phyloP scores from a whole-genome alignment of 1,284 basidiomycete genomes.

The Volvariella surrecta region DNA sequence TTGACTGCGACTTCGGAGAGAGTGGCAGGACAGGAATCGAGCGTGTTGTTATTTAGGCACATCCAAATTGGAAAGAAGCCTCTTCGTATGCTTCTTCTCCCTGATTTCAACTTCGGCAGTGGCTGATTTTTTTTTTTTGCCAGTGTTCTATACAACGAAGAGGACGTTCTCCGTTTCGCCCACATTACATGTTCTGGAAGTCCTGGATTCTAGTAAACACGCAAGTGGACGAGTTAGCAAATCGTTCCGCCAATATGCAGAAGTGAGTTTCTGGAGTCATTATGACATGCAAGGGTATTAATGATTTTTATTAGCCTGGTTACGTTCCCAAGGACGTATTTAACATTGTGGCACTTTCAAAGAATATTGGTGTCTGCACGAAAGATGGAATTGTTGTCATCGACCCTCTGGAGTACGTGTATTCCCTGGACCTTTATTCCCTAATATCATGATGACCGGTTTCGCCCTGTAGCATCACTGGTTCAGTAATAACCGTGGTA shows the following conservation, averaged over 20 bases:
- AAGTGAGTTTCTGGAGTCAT: constrained; percentile 34
- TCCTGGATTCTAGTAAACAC: constrained; percentile 38
- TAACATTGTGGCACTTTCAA: constrained; percentile 47
- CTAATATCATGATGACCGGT: constrained; percentile 5
- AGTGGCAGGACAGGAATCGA: constrained; percentile 39
- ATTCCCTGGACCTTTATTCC: background rate
- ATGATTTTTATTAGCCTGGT: constrained; percentile 35
- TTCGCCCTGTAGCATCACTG: constrained; percentile 25
- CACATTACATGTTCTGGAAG: constrained; percentile 35
- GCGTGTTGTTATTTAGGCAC: constrained; percentile 51
- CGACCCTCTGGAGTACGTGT: constrained; percentile 54
- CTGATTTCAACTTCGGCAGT: background rate
- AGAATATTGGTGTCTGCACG: constrained; percentile 56
- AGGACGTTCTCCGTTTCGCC: constrained; percentile 43
- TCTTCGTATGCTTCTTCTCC: constrained; percentile 33
- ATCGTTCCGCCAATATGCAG: constrained; percentile 52
- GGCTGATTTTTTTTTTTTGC: background rate
- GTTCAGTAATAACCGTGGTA: constrained; percentile 36
- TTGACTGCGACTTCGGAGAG: constrained; percentile 50
- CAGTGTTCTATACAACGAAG: constrained; percentile 65
- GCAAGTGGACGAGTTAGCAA: constrained; percentile 14
- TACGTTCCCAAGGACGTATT: constrained; percentile 62
- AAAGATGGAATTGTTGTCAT: constrained; percentile 55
- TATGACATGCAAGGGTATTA: constrained; percentile 2
- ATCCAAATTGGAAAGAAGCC: constrained; percentile 42